Evolutionary conservation across 208 protist species (phyloP), one percentile per base, ranked within the genome.

Genomic region (Acanthamoeba healyi): DNA sequence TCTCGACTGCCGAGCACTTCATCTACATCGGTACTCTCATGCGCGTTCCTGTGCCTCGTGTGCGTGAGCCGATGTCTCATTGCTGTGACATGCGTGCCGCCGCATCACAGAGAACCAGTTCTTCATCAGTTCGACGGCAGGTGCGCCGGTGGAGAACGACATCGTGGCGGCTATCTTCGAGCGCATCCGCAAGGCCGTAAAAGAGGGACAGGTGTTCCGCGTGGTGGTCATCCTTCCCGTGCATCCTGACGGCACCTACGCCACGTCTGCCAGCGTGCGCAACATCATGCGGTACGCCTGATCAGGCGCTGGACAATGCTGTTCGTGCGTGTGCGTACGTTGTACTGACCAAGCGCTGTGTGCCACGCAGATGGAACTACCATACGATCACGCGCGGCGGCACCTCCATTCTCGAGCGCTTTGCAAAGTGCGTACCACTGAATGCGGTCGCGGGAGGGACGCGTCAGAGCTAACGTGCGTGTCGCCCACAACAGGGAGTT

Each of bases 11-110:
- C 6, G 54, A 96, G 56, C 94, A 96, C 79, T 97, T 95, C 84
- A 87, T 97, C 22, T 97, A 97, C 36, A 97, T 97, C 42, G 95
- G 63, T 72, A 22, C n/a, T n/a, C n/a, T n/a, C n/a, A n/a, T n/a
- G n/a, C n/a, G n/a, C n/a, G n/a, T n/a, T n/a, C n/a, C n/a, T n/a
- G n/a, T n/a, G n/a, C n/a, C n/a, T n/a, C n/a, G n/a, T n/a, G n/a
- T n/a, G n/a, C n/a, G n/a, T n/a, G n/a, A n/a, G 49, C 9, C 15
- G 49, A 56, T 2, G 51, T 49, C 9, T 49, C 44, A 58, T 58
- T 4, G 51, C 51, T 12, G 0, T 17, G 19, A 17, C 0, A 34
- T n/a, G n/a, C n/a, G n/a, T n/a, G n/a, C n/a, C n/a, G n/a, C n/a
- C n/a, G n/a, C n/a, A n/a, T n/a, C n/a, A 34, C 67, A 79, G 67